phyloP scores from a whole-genome alignment of 2,329 filamentous ascomycete genomes.

The Daldinia eschscholtzii region DNA sequence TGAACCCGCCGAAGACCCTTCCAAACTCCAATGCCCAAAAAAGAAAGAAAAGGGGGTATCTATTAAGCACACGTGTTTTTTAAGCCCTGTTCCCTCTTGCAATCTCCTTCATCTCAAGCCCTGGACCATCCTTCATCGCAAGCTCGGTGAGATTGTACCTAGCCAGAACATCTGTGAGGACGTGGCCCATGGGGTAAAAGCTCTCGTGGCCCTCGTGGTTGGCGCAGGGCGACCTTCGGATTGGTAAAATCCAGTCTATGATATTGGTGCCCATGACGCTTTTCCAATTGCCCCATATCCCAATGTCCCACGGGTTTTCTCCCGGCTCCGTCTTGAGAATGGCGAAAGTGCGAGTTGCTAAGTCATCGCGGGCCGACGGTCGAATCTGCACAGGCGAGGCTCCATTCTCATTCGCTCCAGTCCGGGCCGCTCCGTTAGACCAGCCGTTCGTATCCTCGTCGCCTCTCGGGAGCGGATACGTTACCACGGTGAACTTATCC shows the following conservation, averaged over 20 bases:
- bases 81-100: conserved; percentile 30
- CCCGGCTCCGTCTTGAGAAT: conserved; percentile 79
- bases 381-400: conserved; percentile 24
- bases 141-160: conserved; percentile 54
- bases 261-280: conserved; percentile 80
- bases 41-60: conserved; percentile 44
- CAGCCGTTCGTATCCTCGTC: conserved; percentile 38
- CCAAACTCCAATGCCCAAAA: conserved; percentile 40
- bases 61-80: conserved; percentile 28
- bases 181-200: conserved; percentile 75
- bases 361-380: conserved; percentile 56
- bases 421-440: conserved; percentile 24
- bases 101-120: conserved; percentile 52
- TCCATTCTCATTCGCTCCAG: conserved; percentile 18
- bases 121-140: conserved; percentile 42
- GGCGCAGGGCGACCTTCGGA: conserved; percentile 79
- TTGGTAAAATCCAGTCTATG: conserved; percentile 84
- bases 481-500: conserved; percentile 64
- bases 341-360: conserved; percentile 77
- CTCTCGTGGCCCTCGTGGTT: conserved; percentile 74
- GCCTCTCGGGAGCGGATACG: conserved; percentile 66
- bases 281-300: conserved; percentile 76
- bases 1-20: conserved; percentile 9
- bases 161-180: conserved; percentile 68
- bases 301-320: conserved; percentile 89